Evolutionary conservation across 1,284 basidiomycete genomes (phyloP), one percentile per base, ranked within the genome.

Genomic region (Boletus sp.): DNA sequence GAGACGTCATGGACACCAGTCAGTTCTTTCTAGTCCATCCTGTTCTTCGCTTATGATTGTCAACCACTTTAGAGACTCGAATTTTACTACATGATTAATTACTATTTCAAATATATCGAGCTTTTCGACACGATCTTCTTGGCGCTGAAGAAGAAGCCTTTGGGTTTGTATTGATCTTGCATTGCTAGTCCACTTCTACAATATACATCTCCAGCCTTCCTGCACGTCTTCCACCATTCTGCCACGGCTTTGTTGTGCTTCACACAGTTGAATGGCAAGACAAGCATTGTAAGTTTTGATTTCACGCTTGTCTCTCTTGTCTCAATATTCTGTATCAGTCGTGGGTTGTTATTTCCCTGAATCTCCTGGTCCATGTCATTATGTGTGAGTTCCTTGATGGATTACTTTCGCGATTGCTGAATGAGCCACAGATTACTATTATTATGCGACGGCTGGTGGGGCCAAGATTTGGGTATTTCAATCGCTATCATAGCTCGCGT

Each of bases 141-240:
- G 58, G 91, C 91, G n/a, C 74, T 95, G 62, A 98, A 97, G 82
- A 97, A 97, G 80, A 97, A 98, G 72, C 91, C 92, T 23, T 77
- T 98, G 46, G 88, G 92, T 94, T 62, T 55, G 81, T 70, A 17
- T 38, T 25, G 5, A 1, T 30, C 39, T 40, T 20, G 4, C 29
- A n/a, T 13, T 14, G 2, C 16, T 13, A 12, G n/a, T 17, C 8
- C 17, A n/a, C 17, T 8, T 17, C 30, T 17, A 19, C 29, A 30
- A 23, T 37, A 16, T 32, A 6, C 19, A 44, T 34, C 40, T 44
- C 27, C 61, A 95, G 90, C 90, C 51, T 98, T 98, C 75, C 75
- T 99, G 56, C 95, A 99, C 69, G 94, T 98, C 59, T 98, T 96
- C 78, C 95, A 98, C 70, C 95, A 98, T 75, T 92, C 94, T 53